phyloP scores from a whole-genome alignment of 1,284 basidiomycete genomes.

The Bjerkandera adusta region DNA sequence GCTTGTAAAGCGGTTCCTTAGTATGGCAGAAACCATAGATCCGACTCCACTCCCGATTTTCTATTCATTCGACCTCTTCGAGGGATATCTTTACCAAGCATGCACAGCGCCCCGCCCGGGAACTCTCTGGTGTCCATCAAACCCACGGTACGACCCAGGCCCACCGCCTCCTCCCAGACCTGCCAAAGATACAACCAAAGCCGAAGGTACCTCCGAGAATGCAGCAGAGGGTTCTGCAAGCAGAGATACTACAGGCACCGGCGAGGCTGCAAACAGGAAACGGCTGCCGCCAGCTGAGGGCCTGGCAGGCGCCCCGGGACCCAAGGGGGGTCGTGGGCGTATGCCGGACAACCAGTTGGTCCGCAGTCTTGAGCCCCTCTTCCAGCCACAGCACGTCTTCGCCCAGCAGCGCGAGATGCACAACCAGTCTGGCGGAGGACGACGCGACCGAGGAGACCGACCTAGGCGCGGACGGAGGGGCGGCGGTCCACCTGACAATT shows the following conservation, averaged over 20 bases:
- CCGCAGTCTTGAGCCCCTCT: too few relatives aligned
- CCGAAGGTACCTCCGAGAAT: not conserved
- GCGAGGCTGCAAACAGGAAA: too few relatives aligned
- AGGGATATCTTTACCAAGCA: slow-evolving; percentile 43
- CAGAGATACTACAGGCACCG: too few relatives aligned
- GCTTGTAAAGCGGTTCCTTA: slow-evolving; percentile 44
- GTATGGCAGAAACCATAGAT: slow-evolving; percentile 38
- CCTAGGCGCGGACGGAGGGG: too few relatives aligned
- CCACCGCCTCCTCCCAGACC: slow-evolving; percentile 48
- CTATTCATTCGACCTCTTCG: slow-evolving; percentile 55
- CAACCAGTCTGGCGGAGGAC: too few relatives aligned
- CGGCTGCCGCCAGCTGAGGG: slow-evolving; percentile 1
- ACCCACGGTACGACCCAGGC: slow-evolving; percentile 70
- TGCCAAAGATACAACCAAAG: slow-evolving; percentile 14
- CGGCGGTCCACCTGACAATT: too few relatives aligned
- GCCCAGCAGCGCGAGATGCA: too few relatives aligned
- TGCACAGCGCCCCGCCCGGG: slow-evolving; percentile 5
- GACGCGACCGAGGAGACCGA: too few relatives aligned
- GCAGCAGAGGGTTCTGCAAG: too few relatives aligned
- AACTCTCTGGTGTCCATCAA: slow-evolving; percentile 49
- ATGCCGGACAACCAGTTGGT: too few relatives aligned
- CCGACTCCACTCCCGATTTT: slow-evolving; percentile 42
- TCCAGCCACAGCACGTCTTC: too few relatives aligned
- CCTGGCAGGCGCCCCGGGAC: not conserved
- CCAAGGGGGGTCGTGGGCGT: not conserved